Evolutionary conservation across 83 land plant genomes (phyloP).

Genomic region (Diphasiastrum complanatum): DNA sequence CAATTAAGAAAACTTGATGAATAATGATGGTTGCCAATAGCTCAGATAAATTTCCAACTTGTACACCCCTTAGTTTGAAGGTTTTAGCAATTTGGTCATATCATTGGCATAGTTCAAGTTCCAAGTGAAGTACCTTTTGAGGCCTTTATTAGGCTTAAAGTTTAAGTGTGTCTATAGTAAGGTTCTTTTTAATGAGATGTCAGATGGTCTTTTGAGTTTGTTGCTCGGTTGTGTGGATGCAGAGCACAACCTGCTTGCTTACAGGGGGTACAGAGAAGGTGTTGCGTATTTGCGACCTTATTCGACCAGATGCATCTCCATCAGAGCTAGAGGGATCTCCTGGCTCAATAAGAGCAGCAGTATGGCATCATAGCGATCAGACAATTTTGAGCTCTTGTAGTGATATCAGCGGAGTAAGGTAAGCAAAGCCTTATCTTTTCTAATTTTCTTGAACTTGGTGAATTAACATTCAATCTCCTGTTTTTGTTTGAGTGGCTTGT

Average conservation of each 20-base stretch:
- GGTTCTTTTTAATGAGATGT: neutral
- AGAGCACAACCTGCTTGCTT: constrained; percentile 76
- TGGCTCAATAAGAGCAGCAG: constrained; percentile 75
- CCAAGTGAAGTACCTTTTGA: too few species aligned
- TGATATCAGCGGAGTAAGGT: constrained; percentile 94
- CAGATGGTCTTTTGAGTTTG: too few species aligned
- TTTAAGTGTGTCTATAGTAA: too few species aligned
- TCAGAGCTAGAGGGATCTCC: constrained; percentile 79
- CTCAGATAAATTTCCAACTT: too few species aligned
- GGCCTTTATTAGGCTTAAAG: too few species aligned
- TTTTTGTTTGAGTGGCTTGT: neutral
- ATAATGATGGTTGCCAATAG: too few species aligned
- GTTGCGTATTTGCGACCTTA: constrained; percentile 76
- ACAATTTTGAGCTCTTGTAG: constrained; percentile 84
- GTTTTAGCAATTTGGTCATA: too few species aligned
- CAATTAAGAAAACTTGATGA: too few species aligned
- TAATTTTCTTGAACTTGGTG: neutral
- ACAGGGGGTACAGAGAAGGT: constrained; percentile 89
- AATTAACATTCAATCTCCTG: neutral
- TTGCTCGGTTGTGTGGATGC: constrained; percentile 3
- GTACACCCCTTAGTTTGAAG: too few species aligned
- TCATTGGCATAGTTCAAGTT: too few species aligned
- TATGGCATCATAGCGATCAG: constrained; percentile 98
- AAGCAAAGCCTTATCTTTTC: constrained; percentile 3
- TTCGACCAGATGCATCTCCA: constrained; percentile 84